These are phyloP conservation scores for Shiraia bambusicola DNA, from an alignment of 2,329 filamentous ascomycete genomes.

Conservation along the genomic window DNA sequence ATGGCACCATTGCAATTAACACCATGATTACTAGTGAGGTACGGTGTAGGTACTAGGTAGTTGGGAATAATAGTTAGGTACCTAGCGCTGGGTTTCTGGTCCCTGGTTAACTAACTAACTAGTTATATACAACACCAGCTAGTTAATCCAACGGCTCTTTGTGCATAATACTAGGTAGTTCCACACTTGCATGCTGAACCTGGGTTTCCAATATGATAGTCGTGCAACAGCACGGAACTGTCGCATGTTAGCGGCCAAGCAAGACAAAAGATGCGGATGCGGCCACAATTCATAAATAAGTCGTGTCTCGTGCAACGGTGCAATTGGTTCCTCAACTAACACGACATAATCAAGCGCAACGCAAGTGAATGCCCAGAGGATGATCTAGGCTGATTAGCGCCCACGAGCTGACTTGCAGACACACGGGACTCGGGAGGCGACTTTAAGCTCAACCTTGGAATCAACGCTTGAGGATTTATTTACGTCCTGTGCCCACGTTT, in stretches of 20 bases:
- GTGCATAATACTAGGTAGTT: neutral
- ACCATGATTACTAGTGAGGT: no score
- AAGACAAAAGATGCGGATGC: slow-evolving; percentile 1
- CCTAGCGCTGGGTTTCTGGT: slow-evolving; percentile 3
- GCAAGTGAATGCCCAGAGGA: slow-evolving; percentile 12
- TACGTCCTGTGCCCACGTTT: slow-evolving; percentile 21
- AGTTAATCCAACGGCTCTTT: no score
- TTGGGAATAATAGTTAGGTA: no score
- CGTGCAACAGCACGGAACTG: no score
- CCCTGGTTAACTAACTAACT: slow-evolving; percentile 1
- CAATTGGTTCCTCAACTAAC: slow-evolving; percentile 10
- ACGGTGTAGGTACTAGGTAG: no score
- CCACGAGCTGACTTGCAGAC: slow-evolving; percentile 8
- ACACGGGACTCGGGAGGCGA: slow-evolving; percentile 18
- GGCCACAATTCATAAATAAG: neutral
- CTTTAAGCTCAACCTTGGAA: slow-evolving; percentile 6
- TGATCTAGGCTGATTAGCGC: slow-evolving; percentile 11
- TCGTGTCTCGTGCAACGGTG: no score
- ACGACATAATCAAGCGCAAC: slow-evolving; percentile 8
- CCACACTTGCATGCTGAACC: neutral
- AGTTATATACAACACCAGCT: neutral
- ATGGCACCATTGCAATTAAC: no score
- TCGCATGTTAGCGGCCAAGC: neutral
- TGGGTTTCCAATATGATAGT: no score
- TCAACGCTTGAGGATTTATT: slow-evolving; percentile 22